These are phyloP conservation scores for Arachis monticola DNA, from an alignment of 331 rosid species.

Conservation along the genomic window DNA sequence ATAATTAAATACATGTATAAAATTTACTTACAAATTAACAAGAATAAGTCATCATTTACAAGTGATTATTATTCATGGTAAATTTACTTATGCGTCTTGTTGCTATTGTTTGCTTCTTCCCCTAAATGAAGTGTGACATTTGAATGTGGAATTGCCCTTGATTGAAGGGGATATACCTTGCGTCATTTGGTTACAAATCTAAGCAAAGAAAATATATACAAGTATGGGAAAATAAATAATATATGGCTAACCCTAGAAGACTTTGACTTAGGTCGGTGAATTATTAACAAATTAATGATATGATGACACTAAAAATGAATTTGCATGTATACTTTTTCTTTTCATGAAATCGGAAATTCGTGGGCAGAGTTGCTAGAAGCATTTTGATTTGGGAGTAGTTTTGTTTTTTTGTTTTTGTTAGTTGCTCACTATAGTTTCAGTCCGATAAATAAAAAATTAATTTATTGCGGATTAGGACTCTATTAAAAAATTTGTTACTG, in stretches of 20 bases:
- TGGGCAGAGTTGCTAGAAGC: not conserved
- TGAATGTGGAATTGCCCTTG: constrained; percentile 42
- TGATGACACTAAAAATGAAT: constrained; percentile 13
- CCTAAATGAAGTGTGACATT: constrained; percentile 34
- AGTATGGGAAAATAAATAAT: constrained; percentile 1
- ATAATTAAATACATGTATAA: not conserved
- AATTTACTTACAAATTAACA: not conserved
- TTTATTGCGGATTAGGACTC: too few species aligned
- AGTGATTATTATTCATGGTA: constrained; percentile 29
- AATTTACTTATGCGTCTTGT: constrained; percentile 9
- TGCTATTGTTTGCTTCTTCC: constrained; percentile 4
- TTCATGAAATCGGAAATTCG: not conserved
- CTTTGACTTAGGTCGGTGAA: constrained; percentile 38
- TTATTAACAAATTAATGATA: not conserved
- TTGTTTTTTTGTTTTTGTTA: too few species aligned
- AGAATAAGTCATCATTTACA: constrained; percentile 18
- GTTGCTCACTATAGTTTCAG: too few species aligned
- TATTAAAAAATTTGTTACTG: too few species aligned
- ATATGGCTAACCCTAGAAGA: constrained; percentile 37
- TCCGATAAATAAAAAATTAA: too few species aligned
- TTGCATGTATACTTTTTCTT: not conserved
- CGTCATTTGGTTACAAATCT: constrained; percentile 40
- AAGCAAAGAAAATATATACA: not conserved
- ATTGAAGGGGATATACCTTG: constrained; percentile 39
- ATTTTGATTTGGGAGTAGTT: not conserved